phyloP scores from a whole-genome alignment of 2,329 filamentous ascomycete genomes.

The Clonostachys byssicola region DNA sequence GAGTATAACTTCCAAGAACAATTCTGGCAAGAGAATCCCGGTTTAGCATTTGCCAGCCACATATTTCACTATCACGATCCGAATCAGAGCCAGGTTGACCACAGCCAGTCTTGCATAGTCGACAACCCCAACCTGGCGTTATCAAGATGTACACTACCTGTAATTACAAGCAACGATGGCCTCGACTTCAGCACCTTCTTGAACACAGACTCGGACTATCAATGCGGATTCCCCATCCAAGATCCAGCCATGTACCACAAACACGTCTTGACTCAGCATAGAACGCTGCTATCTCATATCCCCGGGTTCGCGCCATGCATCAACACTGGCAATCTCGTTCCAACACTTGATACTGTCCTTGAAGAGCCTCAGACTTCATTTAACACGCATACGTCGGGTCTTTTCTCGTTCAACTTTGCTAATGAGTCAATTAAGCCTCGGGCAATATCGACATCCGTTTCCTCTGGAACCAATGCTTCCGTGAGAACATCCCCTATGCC shows the following conservation, averaged over 20 bases:
- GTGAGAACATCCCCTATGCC: background rate
- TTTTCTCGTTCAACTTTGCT: background rate
- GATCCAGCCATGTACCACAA: conserved; percentile 16
- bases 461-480: background rate
- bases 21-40: background rate
- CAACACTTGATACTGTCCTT: background rate
- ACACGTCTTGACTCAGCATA: conserved; percentile 21
- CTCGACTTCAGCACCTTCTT: background rate
- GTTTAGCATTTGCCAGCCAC: conserved; percentile 9
- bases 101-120: conserved; percentile 16
- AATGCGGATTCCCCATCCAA: conserved; percentile 19
- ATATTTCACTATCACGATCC: conserved; percentile 21
- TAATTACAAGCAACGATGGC: conserved; percentile 1
- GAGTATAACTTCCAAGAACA: no score
- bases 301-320: background rate
- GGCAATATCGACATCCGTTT: background rate
- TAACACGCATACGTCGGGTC: background rate
- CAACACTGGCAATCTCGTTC: background rate
- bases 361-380: background rate
- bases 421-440: background rate
- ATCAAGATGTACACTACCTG: conserved; percentile 18
- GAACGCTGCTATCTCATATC: conserved; percentile 3
- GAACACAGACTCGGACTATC: background rate
- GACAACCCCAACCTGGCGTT: conserved; percentile 15
- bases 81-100: conserved; percentile 8